Base-by-base conservation (phyloP, 129 eudicot genomes). In the Arctium lappa region DNA sequence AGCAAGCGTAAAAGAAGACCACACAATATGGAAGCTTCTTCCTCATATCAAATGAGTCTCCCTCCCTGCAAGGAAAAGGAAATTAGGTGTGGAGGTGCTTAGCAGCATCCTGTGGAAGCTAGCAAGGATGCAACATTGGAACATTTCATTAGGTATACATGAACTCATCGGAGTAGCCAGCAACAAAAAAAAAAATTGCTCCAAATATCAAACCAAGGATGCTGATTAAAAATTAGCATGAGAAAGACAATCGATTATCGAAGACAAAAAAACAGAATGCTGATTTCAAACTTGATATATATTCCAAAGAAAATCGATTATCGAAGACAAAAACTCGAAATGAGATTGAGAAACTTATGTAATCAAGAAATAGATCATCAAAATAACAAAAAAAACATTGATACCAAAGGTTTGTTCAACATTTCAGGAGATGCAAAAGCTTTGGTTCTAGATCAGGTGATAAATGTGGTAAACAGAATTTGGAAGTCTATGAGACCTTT, bases 21-120 rank as follows among this genome's bases (percentile, higher is more conserved):
- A 90, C 99, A 79, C 93, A 90, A 78, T 93, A 95, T 12, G 99
- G 99, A 66, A 95, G 88, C 79, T 95, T 95, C 87, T 86, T 89
- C 88, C 99, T 93, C 97, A 88, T 75, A 75, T 95, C 99, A 88
- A 85, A 90, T 6, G 99, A 95, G 85, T 95, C 97, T 69, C 82
- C 87, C 74, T 93, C 97, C 92, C 99, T 95, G 88, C 84, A 81
- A 22, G 76, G 27, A 81, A 86, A 86, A 78, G 71, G 12, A 48
- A 75, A 72, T 53, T 42, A 70, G 33, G 39, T 38, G 39, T 22
- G 69, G 72, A 73, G 33, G 71, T 31, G 42, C 9, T 44, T 16
- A 69, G 78, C 68, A 37, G 16, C 80, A 16, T 30, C 30, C 31
- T 46, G 48, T 70, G 60, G 37, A 37, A 83, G 53, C 74, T 63